These are phyloP conservation scores for Termitomyces heimii DNA, from an alignment of 768 basidiomycete species.

Conservation along the genomic window DNA sequence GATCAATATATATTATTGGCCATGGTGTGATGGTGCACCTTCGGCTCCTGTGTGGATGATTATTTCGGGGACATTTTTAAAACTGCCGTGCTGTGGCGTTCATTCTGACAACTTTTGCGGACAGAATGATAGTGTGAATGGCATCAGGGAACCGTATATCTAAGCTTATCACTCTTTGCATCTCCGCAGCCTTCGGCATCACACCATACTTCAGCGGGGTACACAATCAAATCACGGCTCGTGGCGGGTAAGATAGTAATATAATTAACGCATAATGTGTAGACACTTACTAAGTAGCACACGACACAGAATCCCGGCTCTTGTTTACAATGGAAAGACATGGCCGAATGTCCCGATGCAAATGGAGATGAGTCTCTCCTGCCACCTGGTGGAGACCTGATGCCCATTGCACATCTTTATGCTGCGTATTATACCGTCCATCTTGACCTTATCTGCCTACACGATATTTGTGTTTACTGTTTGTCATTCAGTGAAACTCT, in stretches of 20 bases:
- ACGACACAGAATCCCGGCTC: not conserved
- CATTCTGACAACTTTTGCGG: not conserved
- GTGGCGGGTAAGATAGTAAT: not conserved
- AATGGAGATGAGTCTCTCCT: slow-evolving; percentile 18
- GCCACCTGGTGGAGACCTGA: slow-evolving; percentile 20
- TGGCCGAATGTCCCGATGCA: slow-evolving; percentile 8
- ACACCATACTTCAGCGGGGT: not conserved
- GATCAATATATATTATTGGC: not conserved
- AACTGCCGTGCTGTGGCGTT: not conserved
- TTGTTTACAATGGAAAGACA: not conserved
- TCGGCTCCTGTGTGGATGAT: not conserved
- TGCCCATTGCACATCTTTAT: no score
- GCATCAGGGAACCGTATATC: not conserved
- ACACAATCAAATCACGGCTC: not conserved
- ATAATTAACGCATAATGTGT: not conserved
- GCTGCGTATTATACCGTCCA: no score
- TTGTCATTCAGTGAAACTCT: no score
- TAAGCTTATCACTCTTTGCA: not conserved
- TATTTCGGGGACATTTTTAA: no score
- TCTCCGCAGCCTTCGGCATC: not conserved
- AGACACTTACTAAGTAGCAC: no score
- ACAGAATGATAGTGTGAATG: not conserved
- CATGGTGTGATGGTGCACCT: not conserved
- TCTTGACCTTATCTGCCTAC: no score
- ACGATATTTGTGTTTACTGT: no score